A percentile compares a stretch with the other conserved stretches of the same genome.
Conservation (phyloP, 148 eudicot species). For the Hydrangea macrophylla region DNA sequence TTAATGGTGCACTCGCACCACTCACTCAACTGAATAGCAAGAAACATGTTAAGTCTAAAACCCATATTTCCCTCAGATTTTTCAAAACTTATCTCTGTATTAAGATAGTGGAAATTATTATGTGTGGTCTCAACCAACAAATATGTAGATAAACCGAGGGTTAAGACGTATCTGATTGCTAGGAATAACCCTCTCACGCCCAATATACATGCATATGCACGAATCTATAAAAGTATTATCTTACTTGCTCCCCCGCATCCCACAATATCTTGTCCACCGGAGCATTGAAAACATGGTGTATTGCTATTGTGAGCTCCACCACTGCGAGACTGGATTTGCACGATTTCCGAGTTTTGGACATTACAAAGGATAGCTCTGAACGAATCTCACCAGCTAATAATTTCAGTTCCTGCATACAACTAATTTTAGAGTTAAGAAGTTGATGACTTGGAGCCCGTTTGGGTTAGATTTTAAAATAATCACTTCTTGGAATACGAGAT, state of each 20-base stretch:
- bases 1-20: not conserved
- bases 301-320: constrained; percentile 83
- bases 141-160: too few species aligned
- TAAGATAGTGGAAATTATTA: too few species aligned
- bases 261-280: constrained; percentile 91
- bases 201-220: not conserved
- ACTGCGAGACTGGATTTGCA: constrained; percentile 60
- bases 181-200: not conserved
- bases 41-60: too few species aligned
- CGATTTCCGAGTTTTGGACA: constrained; percentile 49
- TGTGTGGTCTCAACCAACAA: too few species aligned
- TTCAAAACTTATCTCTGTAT: too few species aligned
- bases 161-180: too few species aligned
- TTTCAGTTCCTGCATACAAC: constrained; percentile 63
- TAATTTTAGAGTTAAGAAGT: constrained; percentile 20
- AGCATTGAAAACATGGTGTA: constrained; percentile 79
- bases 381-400: constrained; percentile 77
- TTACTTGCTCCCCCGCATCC: constrained; percentile 84
- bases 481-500: too few species aligned
- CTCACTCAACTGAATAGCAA: not conserved
- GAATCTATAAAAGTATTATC: constrained; percentile 11
- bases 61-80: too few species aligned
- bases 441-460: too few species aligned
- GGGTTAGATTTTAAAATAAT: too few species aligned
- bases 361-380: constrained; percentile 55